Evolutionary conservation across 2,329 filamentous ascomycete genomes (phyloP).

Genomic region (Fusarium sp.): DNA sequence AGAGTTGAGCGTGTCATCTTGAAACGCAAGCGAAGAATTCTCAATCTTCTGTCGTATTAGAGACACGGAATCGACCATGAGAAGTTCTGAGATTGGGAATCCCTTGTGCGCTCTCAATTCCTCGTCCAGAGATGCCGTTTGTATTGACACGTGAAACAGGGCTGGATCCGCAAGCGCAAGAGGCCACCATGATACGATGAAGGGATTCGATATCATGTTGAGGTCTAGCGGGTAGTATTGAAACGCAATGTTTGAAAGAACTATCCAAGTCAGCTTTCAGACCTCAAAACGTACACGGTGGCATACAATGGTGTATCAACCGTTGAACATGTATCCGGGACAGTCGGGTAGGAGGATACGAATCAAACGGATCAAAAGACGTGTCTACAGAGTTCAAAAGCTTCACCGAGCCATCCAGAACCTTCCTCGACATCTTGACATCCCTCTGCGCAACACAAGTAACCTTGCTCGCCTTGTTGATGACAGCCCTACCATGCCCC

Average conservation of each 20-base stretch:
- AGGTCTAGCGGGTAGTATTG: slow-evolving; percentile 69
- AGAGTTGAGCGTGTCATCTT: slow-evolving; percentile 66
- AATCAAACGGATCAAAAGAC: slow-evolving; percentile 65
- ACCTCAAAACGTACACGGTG: neutral
- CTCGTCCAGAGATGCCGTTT: slow-evolving; percentile 67
- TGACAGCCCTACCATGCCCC: neutral
- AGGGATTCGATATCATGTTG: slow-evolving; percentile 63
- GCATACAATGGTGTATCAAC: slow-evolving; percentile 65
- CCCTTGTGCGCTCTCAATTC: slow-evolving; percentile 63
- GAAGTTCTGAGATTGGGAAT: slow-evolving; percentile 62
- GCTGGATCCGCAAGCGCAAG: slow-evolving; percentile 65
- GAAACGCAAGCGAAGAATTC: slow-evolving; percentile 57
- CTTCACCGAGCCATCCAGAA: slow-evolving; percentile 2
- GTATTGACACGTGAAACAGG: slow-evolving; percentile 68
- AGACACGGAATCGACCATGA: slow-evolving; percentile 67
- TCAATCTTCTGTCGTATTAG: slow-evolving; percentile 62
- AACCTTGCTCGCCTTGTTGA: neutral
- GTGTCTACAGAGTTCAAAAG: slow-evolving; percentile 42
- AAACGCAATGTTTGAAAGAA: slow-evolving; percentile 67
- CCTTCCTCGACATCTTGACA: neutral
- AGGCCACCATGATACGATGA: slow-evolving; percentile 70
- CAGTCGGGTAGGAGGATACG: slow-evolving; percentile 64
- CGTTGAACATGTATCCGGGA: slow-evolving; percentile 61
- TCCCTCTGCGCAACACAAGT: neutral
- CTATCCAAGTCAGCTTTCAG: slow-evolving; percentile 47